These are phyloP conservation scores for Sedum album DNA, from an alignment of 164 flowering plant species.

Conservation along the genomic window DNA sequence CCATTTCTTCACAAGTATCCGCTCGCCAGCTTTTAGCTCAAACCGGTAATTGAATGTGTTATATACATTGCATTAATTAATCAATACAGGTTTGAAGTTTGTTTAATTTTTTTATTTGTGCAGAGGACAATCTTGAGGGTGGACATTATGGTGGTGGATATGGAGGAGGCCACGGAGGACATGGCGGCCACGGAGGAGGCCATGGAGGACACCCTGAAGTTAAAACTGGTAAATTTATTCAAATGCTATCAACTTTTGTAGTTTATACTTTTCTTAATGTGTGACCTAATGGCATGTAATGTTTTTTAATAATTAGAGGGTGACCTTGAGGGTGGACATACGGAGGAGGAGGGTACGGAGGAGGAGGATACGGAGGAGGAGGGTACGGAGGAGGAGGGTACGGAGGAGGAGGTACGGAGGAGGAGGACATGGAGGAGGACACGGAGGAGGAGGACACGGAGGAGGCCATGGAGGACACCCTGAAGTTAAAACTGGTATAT, in stretches of 20 bases:
- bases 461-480: no score
- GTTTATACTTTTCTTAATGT: background rate
- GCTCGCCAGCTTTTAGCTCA: conserved; percentile 6
- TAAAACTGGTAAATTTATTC: background rate
- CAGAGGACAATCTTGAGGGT: conserved; percentile 2
- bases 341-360: no score
- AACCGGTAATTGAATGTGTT: background rate
- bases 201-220: background rate
- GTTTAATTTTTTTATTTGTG: background rate
- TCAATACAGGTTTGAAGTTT: background rate
- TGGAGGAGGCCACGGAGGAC: no score
- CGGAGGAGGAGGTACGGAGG: no score
- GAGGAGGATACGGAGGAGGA: no score
- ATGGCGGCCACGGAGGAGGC: background rate
- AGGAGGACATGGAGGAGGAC: no score
- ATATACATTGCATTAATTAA: background rate
- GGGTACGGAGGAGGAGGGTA: no score
- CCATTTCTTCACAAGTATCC: conserved; percentile 11
- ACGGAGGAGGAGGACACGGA: no score
- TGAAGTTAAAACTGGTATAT: no score
- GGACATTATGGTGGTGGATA: conserved; percentile 1
- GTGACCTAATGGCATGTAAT: background rate
- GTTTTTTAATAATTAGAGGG: background rate
- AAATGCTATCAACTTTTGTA: background rate
- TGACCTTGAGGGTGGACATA: background rate